Percentiles rank a stretch among this genome's conserved stretches.
Evolutionary conservation across 2,329 filamentous ascomycete species (phyloP).

Genomic region (Calonectria pseudoturangicola): DNA sequence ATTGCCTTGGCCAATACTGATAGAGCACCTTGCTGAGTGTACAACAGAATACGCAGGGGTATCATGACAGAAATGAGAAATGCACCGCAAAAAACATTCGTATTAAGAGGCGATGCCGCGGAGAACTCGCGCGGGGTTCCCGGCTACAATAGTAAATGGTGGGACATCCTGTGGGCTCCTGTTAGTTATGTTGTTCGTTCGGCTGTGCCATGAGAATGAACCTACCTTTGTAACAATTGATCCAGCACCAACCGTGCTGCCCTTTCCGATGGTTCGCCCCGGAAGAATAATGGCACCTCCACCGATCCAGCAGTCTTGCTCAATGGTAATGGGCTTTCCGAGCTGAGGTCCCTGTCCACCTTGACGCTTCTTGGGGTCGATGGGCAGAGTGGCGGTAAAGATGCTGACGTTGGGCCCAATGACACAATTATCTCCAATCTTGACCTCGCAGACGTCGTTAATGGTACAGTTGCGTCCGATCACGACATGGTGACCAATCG

Average conservation of each 20-base stretch:
- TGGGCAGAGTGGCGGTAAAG: slow-evolving; percentile 83
- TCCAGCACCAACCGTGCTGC: slow-evolving; percentile 86
- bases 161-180: slow-evolving; percentile 72
- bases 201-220: slow-evolving; percentile 29
- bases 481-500: slow-evolving; percentile 88
- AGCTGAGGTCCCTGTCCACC: slow-evolving; percentile 83
- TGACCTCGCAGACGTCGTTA: slow-evolving; percentile 89
- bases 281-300: slow-evolving; percentile 86
- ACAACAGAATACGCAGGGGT: slow-evolving; percentile 55
- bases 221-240: slow-evolving; percentile 87
- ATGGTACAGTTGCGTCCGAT: slow-evolving; percentile 91
- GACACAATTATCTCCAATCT: slow-evolving; percentile 85
- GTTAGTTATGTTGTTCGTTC: slow-evolving; percentile 45
- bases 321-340: slow-evolving; percentile 84
- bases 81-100: slow-evolving; percentile 40
- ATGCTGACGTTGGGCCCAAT: slow-evolving; percentile 92
- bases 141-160: slow-evolving; percentile 80
- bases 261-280: slow-evolving; percentile 86
- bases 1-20: slow-evolving; percentile 16
- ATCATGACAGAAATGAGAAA: slow-evolving; percentile 57
- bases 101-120: slow-evolving; percentile 61
- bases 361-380: slow-evolving; percentile 83
- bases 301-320: slow-evolving; percentile 89
- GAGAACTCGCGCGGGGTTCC: slow-evolving; percentile 79
- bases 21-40: slow-evolving; percentile 43